These are phyloP conservation scores for Diaporthe sp. DNA, from an alignment of 2,329 filamentous ascomycete genomes.

Conservation along the genomic window DNA sequence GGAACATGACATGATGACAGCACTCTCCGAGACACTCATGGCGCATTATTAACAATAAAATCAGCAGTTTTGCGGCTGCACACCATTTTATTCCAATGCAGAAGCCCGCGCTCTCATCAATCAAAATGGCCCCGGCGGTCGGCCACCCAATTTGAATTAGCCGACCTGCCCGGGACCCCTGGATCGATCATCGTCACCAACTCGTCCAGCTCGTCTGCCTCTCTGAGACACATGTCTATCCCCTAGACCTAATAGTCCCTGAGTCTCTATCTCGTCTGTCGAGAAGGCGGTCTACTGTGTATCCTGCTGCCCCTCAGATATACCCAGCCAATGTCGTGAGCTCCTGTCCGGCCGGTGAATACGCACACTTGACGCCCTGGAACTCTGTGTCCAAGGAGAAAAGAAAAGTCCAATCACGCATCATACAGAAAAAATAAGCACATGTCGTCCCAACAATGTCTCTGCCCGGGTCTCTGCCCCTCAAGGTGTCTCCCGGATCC, in stretches of 20 bases:
- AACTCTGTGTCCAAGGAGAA: neutral
- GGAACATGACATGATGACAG: slow-evolving; percentile 35
- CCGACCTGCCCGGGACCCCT: slow-evolving; percentile 25
- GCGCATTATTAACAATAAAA: slow-evolving; percentile 28
- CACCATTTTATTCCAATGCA: neutral
- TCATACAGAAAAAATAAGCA: neutral
- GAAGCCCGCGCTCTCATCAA: neutral
- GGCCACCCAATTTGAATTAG: slow-evolving; percentile 31
- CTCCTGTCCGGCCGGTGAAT: neutral
- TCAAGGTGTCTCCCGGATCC: neutral
- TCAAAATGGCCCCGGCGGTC: neutral
- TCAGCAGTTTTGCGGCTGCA: slow-evolving; percentile 5
- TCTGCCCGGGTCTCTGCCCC: neutral
- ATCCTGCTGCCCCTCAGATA: neutral
- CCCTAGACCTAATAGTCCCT: neutral
- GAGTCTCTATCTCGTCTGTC: neutral
- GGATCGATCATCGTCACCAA: neutral
- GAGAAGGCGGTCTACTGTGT: slow-evolving; percentile 20
- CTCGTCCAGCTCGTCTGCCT: neutral
- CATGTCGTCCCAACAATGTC: slow-evolving; percentile 1
- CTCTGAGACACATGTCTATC: slow-evolving; percentile 30
- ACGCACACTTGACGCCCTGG: neutral
- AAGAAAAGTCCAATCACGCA: neutral
- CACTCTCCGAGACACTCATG: slow-evolving; percentile 32
- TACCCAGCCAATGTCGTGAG: neutral